Conservation (phyloP, 2,329 filamentous ascomycete genomes). For the Ceratocystis harringtonii region DNA sequence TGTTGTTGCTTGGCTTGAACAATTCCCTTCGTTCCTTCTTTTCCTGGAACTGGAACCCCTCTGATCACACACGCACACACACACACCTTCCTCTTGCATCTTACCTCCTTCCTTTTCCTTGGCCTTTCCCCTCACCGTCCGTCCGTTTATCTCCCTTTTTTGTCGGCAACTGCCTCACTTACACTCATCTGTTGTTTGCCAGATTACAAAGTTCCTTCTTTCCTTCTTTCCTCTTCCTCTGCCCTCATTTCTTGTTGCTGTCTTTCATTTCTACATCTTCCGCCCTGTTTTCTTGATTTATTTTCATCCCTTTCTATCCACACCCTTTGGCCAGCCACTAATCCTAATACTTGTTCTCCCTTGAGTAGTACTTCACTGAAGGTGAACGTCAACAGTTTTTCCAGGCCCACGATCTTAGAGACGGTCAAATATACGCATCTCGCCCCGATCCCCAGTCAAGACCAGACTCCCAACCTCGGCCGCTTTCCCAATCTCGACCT, state of each 20-base stretch:
- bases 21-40: not conserved
- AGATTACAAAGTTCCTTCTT: not conserved
- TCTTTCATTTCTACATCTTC: not conserved
- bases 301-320: not conserved
- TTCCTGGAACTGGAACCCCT: not conserved
- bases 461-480: not conserved
- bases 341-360: not conserved
- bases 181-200: not conserved
- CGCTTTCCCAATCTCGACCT: not conserved
- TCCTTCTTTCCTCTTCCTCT: not conserved
- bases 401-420: conserved; percentile 13
- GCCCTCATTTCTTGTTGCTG: not conserved
- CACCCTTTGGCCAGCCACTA: conserved; percentile 12
- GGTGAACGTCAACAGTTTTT: conserved; percentile 16
- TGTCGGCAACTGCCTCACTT: not conserved
- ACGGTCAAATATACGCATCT: conserved; percentile 5
- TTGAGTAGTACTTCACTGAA: conserved; percentile 16
- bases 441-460: conserved; percentile 4
- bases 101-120: not conserved
- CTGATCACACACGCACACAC: not conserved
- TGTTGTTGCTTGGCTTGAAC: not conserved
- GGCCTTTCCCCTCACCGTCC: not conserved
- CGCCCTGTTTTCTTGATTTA: not conserved
- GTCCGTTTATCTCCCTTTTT: not conserved
- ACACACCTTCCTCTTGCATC: not conserved